phyloP scores from a whole-genome alignment of 768 basidiomycete genomes.

The Lenzites betulinus region DNA sequence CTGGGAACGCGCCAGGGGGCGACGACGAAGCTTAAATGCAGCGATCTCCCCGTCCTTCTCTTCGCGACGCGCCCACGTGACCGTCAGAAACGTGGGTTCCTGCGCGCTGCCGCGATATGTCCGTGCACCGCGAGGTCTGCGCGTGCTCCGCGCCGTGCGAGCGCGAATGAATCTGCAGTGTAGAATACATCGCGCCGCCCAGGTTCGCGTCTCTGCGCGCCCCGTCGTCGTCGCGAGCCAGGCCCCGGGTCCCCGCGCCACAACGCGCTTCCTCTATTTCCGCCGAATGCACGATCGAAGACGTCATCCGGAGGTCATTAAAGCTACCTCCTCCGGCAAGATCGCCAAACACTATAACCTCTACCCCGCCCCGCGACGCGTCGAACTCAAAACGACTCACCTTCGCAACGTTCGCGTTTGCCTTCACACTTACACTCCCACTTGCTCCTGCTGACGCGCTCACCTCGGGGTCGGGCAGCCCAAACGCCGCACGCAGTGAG shows the following conservation, averaged over 20 bases:
- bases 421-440: background rate
- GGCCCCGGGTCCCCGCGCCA: background rate
- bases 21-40: slow-evolving; percentile 17
- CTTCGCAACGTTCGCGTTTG: slow-evolving; percentile 8
- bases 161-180: too few relatives aligned
- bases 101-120: background rate
- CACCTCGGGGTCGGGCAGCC: slow-evolving; percentile 12
- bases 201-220: too few relatives aligned
- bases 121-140: background rate
- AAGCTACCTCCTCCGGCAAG: too few relatives aligned
- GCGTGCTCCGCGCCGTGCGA: background rate
- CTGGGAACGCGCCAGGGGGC: slow-evolving; percentile 5
- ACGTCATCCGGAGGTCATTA: slow-evolving; percentile 16
- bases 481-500: slow-evolving; percentile 30
- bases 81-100: slow-evolving; percentile 8
- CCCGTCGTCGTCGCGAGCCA: background rate
- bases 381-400: slow-evolving; percentile 1
- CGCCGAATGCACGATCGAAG: slow-evolving; percentile 4
- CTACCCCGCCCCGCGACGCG: slow-evolving; percentile 1
- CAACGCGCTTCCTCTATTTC: slow-evolving; percentile 6
- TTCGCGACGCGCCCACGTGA: slow-evolving; percentile 25
- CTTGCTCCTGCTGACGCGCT: background rate
- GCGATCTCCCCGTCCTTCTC: slow-evolving; percentile 7
- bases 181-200: too few relatives aligned
- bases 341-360: too few relatives aligned